Evolutionary conservation across 345 rosid genomes (phyloP).

Genomic region (Salix dunnii): DNA sequence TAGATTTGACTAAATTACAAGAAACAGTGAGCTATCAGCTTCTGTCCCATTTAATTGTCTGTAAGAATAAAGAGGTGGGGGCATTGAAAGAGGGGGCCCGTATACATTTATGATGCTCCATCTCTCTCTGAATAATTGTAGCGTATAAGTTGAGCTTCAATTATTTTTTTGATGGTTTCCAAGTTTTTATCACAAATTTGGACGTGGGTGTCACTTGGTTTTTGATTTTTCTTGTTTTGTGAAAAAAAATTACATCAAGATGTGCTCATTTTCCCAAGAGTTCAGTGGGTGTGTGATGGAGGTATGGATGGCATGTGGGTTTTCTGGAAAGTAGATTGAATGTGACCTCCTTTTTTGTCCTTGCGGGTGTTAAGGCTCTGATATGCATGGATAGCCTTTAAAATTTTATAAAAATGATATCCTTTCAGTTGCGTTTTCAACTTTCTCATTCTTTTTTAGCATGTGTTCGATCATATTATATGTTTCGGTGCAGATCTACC

Average conservation of each 20-base stretch:
- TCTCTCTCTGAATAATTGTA: slow-evolving; percentile 9
- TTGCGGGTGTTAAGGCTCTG: slow-evolving; percentile 28
- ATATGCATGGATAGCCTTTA: slow-evolving; percentile 25
- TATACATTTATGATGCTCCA: slow-evolving; percentile 33
- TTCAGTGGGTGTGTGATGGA: slow-evolving; percentile 45
- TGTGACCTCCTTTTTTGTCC: slow-evolving; percentile 43
- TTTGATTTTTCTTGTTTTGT: slow-evolving; percentile 8
- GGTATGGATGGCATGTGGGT: slow-evolving; percentile 49
- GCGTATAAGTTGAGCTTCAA: slow-evolving; percentile 27
- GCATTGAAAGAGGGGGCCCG: slow-evolving; percentile 34
- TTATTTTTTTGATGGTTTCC: not conserved
- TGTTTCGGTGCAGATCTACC: slow-evolving; percentile 32
- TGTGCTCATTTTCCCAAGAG: slow-evolving; percentile 19
- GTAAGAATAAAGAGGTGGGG: slow-evolving; percentile 5
- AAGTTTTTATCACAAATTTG: not conserved
- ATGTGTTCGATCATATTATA: not conserved
- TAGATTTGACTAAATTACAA: slow-evolving; percentile 17
- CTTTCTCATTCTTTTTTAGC: not conserved
- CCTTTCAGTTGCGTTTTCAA: not conserved
- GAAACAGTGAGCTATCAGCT: slow-evolving; percentile 21
- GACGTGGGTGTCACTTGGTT: slow-evolving; percentile 7
- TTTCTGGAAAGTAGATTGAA: slow-evolving; percentile 28
- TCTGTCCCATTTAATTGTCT: slow-evolving; percentile 9
- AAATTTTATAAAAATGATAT: slow-evolving; percentile 14
- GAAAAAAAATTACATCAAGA: slow-evolving; percentile 11